These are phyloP conservation scores for Talaromyces borbonicus DNA, from an alignment of 495 filamentous ascomycete genomes.

Conservation along the genomic window DNA sequence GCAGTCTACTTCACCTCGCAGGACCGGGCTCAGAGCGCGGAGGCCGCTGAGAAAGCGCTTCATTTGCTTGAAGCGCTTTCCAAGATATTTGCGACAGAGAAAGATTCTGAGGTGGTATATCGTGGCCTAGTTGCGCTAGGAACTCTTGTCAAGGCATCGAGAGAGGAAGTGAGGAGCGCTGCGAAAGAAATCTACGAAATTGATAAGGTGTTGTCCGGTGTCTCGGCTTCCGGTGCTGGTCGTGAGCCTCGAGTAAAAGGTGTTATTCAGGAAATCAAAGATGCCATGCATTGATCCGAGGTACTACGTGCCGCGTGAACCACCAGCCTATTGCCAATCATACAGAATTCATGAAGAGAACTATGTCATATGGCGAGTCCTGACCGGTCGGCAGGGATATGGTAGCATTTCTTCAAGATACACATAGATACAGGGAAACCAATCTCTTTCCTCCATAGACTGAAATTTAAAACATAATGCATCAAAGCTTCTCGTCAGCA, in stretches of 20 bases:
- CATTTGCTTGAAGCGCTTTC: slow-evolving; percentile 53
- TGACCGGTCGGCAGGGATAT: too few relatives aligned
- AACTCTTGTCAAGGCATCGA: slow-evolving; percentile 46
- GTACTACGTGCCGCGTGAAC: not conserved
- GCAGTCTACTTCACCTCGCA: slow-evolving; percentile 49
- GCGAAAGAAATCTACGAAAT: slow-evolving; percentile 41
- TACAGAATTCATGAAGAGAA: not conserved
- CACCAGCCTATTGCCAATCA: not conserved
- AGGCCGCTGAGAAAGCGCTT: slow-evolving; percentile 47
- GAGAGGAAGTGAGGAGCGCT: slow-evolving; percentile 37
- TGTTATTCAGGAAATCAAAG: slow-evolving; percentile 36
- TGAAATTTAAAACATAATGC: not conserved
- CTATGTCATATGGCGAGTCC: not conserved
- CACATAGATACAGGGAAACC: too few relatives aligned
- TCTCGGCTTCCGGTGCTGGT: slow-evolving; percentile 25
- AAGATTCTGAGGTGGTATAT: slow-evolving; percentile 75
- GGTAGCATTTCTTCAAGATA: too few relatives aligned
- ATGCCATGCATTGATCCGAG: slow-evolving; percentile 3
- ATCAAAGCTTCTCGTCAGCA: slow-evolving; percentile 45
- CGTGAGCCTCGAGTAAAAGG: slow-evolving; percentile 42
- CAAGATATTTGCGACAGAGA: slow-evolving; percentile 50
- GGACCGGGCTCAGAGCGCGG: slow-evolving; percentile 20
- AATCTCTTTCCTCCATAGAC: too few relatives aligned
- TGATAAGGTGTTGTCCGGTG: slow-evolving; percentile 22
- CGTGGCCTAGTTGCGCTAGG: slow-evolving; percentile 74